These are phyloP conservation scores for Trebouxia gelatinosa DNA, from an alignment of 163 green algal species.

Conservation along the genomic window DNA sequence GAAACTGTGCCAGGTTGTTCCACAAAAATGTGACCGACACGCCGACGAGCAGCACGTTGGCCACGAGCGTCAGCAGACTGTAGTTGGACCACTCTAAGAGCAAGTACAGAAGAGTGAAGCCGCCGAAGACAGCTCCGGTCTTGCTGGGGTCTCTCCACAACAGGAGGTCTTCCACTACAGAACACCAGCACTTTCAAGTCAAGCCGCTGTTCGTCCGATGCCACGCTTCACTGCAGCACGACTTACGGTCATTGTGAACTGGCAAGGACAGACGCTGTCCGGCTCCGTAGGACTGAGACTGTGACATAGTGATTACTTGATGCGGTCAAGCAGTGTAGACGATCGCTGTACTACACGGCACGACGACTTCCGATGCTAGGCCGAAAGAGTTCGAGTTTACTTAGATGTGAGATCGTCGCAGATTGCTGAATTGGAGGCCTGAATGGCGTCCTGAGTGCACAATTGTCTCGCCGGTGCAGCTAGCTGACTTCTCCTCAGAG, in stretches of 20 bases:
- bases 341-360: background rate
- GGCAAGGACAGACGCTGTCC: conserved; percentile 11
- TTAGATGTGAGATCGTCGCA: no score
- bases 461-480: no score
- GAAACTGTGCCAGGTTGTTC: conserved; percentile 49
- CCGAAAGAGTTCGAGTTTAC: background rate
- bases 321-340: background rate
- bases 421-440: no score
- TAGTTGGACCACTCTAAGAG: conserved; percentile 55
- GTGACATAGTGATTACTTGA: conserved; percentile 10
- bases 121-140: conserved; percentile 49
- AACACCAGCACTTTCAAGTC: background rate
- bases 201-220: background rate
- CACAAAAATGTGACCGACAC: conserved; percentile 48
- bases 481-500: no score
- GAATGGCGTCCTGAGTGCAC: no score
- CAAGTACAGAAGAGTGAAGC: conserved; percentile 48
- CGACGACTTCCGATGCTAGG: background rate
- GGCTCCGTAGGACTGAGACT: no score
- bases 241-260: conserved; percentile 1
- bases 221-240: background rate
- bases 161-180: conserved; percentile 69
- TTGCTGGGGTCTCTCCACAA: conserved; percentile 64
- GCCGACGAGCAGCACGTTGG: conserved; percentile 48
- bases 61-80: conserved; percentile 50